Evolutionary conservation across 441 rosid genomes (phyloP), one percentile per base, ranked within the genome.

Genomic region (Rhodomyrtus psidioides): DNA sequence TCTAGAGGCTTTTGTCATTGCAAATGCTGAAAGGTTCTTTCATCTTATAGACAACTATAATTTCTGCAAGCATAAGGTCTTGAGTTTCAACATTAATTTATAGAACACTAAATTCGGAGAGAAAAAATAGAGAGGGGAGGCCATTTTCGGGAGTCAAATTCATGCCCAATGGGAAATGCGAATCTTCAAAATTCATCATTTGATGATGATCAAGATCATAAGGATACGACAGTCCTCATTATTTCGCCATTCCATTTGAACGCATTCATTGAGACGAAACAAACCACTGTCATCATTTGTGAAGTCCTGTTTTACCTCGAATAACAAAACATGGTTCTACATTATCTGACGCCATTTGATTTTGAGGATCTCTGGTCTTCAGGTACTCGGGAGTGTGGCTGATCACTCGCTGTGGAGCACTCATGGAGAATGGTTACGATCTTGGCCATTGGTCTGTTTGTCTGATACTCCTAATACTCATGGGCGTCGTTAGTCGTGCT

Each of bases 311-410:
- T 21, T 74, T 74, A 74, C 51, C 51, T 23, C 12, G 51, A 70
- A 70, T 23, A 23, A 74, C 23, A 12, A 21, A 23, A 39, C 53
- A 23, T 3, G 16, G 9, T 42, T 74, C 44, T 39, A 42, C 51
- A 6, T 42, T 39, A 21, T 23, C 81, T 39, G 51, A 74, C 42
- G 51, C 51, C 53, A 39, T 74, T 39, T 74, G 27, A 74, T 23
- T 51, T 74, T 74, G 81, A 74, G 51, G 42, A 21, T 74, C 81
- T 74, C 81, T 53, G 51, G 24, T 84, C 70, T 82, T 57, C 82
- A 95, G 92, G 89, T 93, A 93, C 87, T 89, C 92, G 16, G 94
- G 94, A 60, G 94, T 94, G 34, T 92, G 93, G 94, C 87, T 92
- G 84, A 92, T 92, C 84, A 94, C 94, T 54, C 90, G 94, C 30